phyloP scores from a whole-genome alignment of 257 asterid species.

The Prunella vulgaris region DNA sequence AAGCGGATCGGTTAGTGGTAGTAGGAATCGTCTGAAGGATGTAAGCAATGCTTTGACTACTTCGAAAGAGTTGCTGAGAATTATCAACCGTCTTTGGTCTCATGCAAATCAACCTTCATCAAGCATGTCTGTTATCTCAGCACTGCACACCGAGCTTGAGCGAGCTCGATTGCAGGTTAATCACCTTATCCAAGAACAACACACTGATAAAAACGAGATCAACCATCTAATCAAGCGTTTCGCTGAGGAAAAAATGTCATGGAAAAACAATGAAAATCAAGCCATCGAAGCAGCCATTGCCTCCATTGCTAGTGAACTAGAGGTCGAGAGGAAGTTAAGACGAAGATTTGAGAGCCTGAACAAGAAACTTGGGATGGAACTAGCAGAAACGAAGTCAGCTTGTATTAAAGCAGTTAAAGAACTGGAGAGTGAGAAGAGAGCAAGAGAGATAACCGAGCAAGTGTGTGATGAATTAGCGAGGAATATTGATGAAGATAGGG shows the following conservation, averaged over 20 bases:
- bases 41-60: conserved; percentile 73
- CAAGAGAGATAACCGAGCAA: conserved; percentile 62
- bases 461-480: conserved; percentile 58
- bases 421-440: conserved; percentile 67
- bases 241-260: conserved; percentile 65
- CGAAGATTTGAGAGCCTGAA: conserved; percentile 64
- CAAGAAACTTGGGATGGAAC: conserved; percentile 65
- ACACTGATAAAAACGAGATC: conserved; percentile 46
- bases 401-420: conserved; percentile 49
- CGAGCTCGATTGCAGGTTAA: conserved; percentile 78
- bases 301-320: conserved; percentile 56
- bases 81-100: conserved; percentile 69
- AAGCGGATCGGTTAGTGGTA: conserved; percentile 48
- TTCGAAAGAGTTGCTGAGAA: conserved; percentile 76
- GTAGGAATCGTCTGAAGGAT: conserved; percentile 57
- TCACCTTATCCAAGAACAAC: conserved; percentile 63
- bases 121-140: conserved; percentile 69
- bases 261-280: conserved; percentile 60
- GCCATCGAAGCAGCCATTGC: conserved; percentile 57
- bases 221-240: conserved; percentile 53
- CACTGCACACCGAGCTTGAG: conserved; percentile 87
- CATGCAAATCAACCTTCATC: conserved; percentile 73
- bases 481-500: conserved; percentile 52
- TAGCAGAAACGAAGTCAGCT: conserved; percentile 48
- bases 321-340: conserved; percentile 66